phyloP scores from a whole-genome alignment of 805 yeast species.

The Starmerella kuoi region DNA sequence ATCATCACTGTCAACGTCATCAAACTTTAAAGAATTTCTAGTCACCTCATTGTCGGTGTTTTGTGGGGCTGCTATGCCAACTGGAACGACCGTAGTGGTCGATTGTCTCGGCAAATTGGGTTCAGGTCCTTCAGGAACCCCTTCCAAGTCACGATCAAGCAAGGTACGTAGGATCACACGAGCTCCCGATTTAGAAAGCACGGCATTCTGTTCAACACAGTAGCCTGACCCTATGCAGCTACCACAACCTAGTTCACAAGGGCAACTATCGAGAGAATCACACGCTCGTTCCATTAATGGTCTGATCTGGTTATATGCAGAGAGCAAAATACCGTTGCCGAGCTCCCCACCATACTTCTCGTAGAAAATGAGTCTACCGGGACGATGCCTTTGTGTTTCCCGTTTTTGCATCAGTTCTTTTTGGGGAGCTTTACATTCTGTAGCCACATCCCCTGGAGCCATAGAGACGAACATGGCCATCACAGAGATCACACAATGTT shows the following conservation, averaged over 20 bases:
- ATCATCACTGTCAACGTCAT: too few relatives aligned
- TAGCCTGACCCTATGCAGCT: slow-evolving; percentile 72
- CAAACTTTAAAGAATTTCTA: too few relatives aligned
- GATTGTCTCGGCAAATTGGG: slow-evolving; percentile 21
- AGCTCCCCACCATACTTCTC: slow-evolving; percentile 71
- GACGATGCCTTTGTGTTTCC: slow-evolving; percentile 61
- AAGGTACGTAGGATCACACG: slow-evolving; percentile 51
- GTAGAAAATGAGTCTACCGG: slow-evolving; percentile 73
- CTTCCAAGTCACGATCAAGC: slow-evolving; percentile 42
- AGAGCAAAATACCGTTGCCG: slow-evolving; percentile 69
- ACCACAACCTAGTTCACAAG: slow-evolving; percentile 56
- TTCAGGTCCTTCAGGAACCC: slow-evolving; percentile 31
- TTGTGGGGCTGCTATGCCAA: slow-evolving; percentile 1
- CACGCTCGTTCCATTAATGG: slow-evolving; percentile 50
- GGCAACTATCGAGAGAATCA: slow-evolving; percentile 49
- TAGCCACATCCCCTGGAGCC: slow-evolving; percentile 55
- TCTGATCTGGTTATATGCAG: slow-evolving; percentile 69
- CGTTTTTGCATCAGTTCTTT: slow-evolving; percentile 71
- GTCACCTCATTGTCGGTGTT: too few relatives aligned
- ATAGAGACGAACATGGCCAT: slow-evolving; percentile 62
- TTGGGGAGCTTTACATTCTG: slow-evolving; percentile 96
- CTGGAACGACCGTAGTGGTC: slow-evolving; percentile 14
- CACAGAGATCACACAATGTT: slow-evolving; percentile 74
- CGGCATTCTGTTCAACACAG: slow-evolving; percentile 72
- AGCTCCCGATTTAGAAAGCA: slow-evolving; percentile 80